A percentile compares a stretch with the other conserved stretches of the same genome.
phyloP scores from a whole-genome alignment of 768 basidiomycete genomes.

The Rhodosporidiobolus odoratus region DNA sequence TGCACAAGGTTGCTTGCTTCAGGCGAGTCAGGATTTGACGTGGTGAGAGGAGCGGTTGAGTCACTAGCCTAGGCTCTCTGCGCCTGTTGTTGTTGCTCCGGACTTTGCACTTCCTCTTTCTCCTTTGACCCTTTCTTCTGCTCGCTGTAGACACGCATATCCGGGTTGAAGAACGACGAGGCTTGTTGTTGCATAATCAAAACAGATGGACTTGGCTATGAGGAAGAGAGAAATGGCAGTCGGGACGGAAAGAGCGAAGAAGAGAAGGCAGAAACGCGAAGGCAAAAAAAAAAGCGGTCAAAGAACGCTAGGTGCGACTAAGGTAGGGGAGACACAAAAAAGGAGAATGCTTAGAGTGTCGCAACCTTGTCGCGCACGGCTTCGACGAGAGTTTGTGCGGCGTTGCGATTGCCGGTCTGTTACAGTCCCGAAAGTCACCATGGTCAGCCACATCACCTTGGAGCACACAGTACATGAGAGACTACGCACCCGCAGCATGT shows the following conservation, averaged over 20 bases:
- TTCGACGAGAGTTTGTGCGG: slow-evolving; percentile 16
- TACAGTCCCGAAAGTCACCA: not conserved
- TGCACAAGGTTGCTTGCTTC: slow-evolving; percentile 27
- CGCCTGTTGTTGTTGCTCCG: not conserved
- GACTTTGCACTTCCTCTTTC: not conserved
- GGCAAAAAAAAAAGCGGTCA: not conserved
- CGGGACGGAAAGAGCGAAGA: not conserved
- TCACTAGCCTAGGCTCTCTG: not conserved
- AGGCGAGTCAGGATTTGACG: slow-evolving; percentile 22
- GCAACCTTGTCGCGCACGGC: slow-evolving; percentile 30
- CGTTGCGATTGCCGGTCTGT: slow-evolving; percentile 12
- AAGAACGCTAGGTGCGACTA: not conserved
- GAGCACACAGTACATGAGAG: not conserved
- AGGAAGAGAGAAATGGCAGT: too few species aligned
- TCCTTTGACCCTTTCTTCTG: not conserved
- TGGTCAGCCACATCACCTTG: not conserved
- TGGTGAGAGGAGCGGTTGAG: not conserved
- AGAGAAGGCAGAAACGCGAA: not conserved
- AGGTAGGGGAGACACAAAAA: not conserved
- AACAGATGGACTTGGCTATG: not conserved
- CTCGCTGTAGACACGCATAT: not conserved
- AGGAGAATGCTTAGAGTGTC: not conserved
- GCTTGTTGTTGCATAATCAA: not conserved
- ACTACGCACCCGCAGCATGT: slow-evolving; percentile 36
- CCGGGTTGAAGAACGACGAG: not conserved